phyloP scores from a whole-genome alignment of 345 rosid species.

The Gossypium sturtianum region DNA sequence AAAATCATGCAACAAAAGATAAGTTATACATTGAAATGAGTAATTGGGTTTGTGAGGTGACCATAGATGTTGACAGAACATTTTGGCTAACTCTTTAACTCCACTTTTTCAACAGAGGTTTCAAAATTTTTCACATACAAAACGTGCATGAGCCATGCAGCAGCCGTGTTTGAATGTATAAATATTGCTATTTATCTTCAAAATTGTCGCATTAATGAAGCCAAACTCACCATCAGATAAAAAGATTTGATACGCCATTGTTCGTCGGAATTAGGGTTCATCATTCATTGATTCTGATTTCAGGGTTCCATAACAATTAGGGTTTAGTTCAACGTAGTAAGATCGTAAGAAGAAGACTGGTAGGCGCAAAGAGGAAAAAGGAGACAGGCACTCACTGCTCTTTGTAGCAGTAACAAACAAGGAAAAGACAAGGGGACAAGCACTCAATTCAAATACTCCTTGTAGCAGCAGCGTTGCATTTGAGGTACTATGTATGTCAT shows the following conservation, averaged over 20 bases:
- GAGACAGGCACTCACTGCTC: too few relatives aligned
- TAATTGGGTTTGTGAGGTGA: not conserved
- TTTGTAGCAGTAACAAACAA: not conserved
- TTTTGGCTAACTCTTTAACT: not conserved
- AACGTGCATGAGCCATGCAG: constrained; percentile 32
- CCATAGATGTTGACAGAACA: not conserved
- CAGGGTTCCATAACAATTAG: not conserved
- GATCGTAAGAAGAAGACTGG: not conserved
- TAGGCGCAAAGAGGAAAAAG: not conserved
- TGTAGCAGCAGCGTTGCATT: constrained; percentile 29
- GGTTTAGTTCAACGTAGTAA: too few relatives aligned
- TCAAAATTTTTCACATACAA: not conserved
- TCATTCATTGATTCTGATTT: not conserved
- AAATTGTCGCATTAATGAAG: not conserved
- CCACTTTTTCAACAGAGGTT: not conserved
- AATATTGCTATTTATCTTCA: not conserved
- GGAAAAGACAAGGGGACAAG: constrained; percentile 19
- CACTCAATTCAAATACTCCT: constrained; percentile 19
- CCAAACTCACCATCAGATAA: not conserved
- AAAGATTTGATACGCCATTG: not conserved
- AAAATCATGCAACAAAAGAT: too few relatives aligned
- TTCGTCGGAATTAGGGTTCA: not conserved
- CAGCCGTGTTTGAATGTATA: not conserved
- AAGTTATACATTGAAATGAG: constrained; percentile 13
- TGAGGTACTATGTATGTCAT: constrained; percentile 22